These are phyloP conservation scores for Fusarium palustre DNA, from an alignment of 2,329 filamentous ascomycete species.

Conservation along the genomic window DNA sequence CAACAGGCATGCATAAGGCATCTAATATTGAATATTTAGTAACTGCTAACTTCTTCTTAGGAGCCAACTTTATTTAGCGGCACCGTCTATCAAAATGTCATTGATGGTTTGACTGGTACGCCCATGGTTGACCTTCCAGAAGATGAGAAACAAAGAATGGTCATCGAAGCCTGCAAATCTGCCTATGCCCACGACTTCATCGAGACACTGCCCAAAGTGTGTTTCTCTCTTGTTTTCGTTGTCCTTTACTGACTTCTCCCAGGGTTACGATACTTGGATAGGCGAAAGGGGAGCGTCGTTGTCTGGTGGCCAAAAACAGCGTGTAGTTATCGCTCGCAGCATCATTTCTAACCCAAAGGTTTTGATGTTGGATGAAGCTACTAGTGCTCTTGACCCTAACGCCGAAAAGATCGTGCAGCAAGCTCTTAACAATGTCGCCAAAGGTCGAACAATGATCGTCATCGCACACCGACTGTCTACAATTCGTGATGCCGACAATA, in stretches of 20 bases:
- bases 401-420: conserved; percentile 65
- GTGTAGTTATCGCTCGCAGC: conserved; percentile 73
- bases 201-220: conserved; percentile 55
- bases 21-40: fast-evolving
- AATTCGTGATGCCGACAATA: conserved; percentile 71
- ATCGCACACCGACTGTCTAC: conserved; percentile 73
- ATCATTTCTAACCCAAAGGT: conserved; percentile 73
- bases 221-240: background rate
- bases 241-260: background rate
- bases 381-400: conserved; percentile 65
- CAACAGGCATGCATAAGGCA: conserved; percentile 50
- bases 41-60: conserved; percentile 45
- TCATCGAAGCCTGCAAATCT: conserved; percentile 61
- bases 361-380: conserved; percentile 76
- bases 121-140: conserved; percentile 53
- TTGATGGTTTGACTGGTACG: conserved; percentile 58
- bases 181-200: conserved; percentile 68
- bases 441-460: conserved; percentile 72
- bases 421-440: conserved; percentile 65
- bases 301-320: conserved; percentile 75
- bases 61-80: conserved; percentile 67
- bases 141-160: conserved; percentile 58
- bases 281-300: conserved; percentile 74
- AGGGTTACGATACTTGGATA: conserved; percentile 70
- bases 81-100: conserved; percentile 65